These are phyloP conservation scores for Tetrapisispora nanseiensis DNA, from an alignment of 805 yeast genomes.

Conservation along the genomic window DNA sequence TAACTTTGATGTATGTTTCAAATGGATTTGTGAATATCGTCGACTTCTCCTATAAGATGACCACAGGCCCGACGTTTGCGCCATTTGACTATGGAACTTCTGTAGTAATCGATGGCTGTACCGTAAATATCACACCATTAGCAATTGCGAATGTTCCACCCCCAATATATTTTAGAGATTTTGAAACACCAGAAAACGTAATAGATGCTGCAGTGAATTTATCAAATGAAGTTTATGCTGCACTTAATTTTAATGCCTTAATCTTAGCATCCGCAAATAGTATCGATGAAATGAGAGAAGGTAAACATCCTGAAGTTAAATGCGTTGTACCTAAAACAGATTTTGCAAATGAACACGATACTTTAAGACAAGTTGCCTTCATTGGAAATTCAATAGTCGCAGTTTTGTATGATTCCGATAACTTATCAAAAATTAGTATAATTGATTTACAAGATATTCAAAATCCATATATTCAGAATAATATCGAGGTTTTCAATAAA, in stretches of 20 bases:
- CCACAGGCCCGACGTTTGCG: conserved; percentile 56
- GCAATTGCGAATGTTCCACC: conserved; percentile 88
- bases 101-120: conserved; percentile 69
- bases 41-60: conserved; percentile 54
- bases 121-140: conserved; percentile 70
- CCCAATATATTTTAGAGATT: conserved; percentile 69
- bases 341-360: conserved; percentile 35
- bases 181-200: conserved; percentile 46
- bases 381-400: conserved; percentile 43
- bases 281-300: conserved; percentile 35
- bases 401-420: conserved; percentile 48
- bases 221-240: conserved; percentile 50
- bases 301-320: conserved; percentile 37
- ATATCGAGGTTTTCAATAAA: conserved; percentile 39
- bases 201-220: conserved; percentile 55
- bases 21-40: conserved; percentile 44
- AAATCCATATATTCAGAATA: conserved; percentile 34
- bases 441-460: conserved; percentile 37
- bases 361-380: conserved; percentile 56
- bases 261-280: conserved; percentile 39
- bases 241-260: conserved; percentile 40
- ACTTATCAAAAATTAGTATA: conserved; percentile 41
- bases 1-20: conserved; percentile 60
- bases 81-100: conserved; percentile 73
- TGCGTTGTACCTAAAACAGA: conserved; percentile 27